Conservation (phyloP, 352 stramenopile species). For the Phytophthora nicotianae region DNA sequence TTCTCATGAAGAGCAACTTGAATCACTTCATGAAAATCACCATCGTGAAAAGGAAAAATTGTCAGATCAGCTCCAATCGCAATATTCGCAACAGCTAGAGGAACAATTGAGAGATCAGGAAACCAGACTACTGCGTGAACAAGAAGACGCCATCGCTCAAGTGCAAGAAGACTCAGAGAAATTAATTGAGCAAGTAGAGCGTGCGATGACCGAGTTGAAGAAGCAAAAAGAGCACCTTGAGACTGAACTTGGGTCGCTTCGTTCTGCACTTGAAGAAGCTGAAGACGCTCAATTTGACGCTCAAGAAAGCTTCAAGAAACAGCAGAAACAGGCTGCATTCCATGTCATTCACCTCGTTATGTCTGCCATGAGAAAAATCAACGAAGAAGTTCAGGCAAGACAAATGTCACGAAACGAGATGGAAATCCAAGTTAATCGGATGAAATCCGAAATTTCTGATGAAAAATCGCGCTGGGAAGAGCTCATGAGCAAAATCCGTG, state of each 20-base stretch:
- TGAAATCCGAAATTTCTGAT: conserved; percentile 22
- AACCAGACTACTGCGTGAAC: conserved; percentile 46
- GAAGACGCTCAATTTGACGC: conserved; percentile 79
- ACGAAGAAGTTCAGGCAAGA: conserved; percentile 24
- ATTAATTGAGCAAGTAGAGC: conserved; percentile 79
- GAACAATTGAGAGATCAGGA: conserved; percentile 54
- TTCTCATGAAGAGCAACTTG: conserved; percentile 18
- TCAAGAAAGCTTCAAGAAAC: conserved; percentile 57
- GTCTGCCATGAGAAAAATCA: conserved; percentile 47
- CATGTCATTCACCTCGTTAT: conserved; percentile 48
- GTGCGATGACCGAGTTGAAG: conserved; percentile 72
- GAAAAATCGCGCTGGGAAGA: conserved; percentile 43
- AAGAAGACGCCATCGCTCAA: conserved; percentile 77
- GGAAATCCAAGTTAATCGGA: conserved; percentile 8
- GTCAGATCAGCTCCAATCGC: conserved; percentile 40
- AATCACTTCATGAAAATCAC: conserved; percentile 24
- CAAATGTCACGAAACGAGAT: conserved; percentile 28
- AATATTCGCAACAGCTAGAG: conserved; percentile 36
- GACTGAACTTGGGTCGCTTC: conserved; percentile 51
- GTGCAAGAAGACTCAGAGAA: conserved; percentile 83
- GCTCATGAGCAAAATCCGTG: conserved; percentile 33
- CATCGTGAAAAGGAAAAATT: conserved; percentile 17
- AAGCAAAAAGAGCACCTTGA: conserved; percentile 76
- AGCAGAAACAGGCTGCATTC: conserved; percentile 65
- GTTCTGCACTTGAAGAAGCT: conserved; percentile 66